Percentiles rank a stretch among this genome's conserved stretches.
Conservation (phyloP, 116 monocot genomes). For the Posidonia oceanica region DNA sequence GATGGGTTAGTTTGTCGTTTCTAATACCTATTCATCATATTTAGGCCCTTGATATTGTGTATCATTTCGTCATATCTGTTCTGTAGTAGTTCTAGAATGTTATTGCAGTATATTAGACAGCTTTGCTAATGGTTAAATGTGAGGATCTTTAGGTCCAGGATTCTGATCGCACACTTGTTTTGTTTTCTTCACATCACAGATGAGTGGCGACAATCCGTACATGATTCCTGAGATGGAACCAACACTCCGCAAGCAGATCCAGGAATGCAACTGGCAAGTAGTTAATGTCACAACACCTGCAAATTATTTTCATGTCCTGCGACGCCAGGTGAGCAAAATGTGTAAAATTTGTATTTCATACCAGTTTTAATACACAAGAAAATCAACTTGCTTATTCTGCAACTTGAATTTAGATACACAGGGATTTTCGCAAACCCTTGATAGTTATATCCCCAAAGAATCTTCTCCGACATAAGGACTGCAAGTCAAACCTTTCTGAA, state of each 20-base stretch:
- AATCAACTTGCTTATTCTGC: not conserved
- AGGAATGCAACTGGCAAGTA: constrained; percentile 96
- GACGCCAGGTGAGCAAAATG: constrained; percentile 53
- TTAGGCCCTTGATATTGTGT: no score
- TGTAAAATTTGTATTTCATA: not conserved
- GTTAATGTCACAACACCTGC: constrained; percentile 91
- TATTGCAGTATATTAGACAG: no score
- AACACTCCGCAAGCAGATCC: constrained; percentile 84
- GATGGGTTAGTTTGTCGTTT: no score
- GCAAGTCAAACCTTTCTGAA: constrained; percentile 83
- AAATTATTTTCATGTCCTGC: constrained; percentile 89
- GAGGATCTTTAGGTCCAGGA: no score
- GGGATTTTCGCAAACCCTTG: constrained; percentile 86
- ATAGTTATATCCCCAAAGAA: constrained; percentile 88
- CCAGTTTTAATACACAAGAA: not conserved
- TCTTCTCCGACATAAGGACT: constrained; percentile 85
- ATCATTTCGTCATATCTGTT: no score
- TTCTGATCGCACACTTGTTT: no score
- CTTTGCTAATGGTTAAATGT: no score
- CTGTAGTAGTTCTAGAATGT: no score
- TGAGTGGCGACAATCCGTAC: constrained; percentile 92
- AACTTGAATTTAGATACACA: constrained; percentile 52
- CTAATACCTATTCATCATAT: no score
- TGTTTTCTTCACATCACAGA: constrained; percentile 25
- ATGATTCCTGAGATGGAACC: constrained; percentile 92